Evolutionary conservation across 805 yeast genomes (phyloP), one percentile per base, ranked within the genome.

Genomic region (Pichia thaimueangensis): DNA sequence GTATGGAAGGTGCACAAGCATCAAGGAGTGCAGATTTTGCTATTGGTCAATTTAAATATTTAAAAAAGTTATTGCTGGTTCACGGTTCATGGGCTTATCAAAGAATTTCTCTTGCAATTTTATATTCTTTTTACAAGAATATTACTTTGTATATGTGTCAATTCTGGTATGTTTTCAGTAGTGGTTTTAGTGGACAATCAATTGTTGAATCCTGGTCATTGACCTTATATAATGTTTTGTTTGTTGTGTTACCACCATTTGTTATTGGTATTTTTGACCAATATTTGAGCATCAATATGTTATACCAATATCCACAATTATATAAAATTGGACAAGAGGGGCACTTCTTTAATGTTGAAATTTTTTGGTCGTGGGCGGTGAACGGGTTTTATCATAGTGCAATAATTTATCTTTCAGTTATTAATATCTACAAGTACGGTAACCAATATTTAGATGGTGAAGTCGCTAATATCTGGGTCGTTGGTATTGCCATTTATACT

Each of bases 1-100:
- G 99, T 51, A 83, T 88, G 91, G 99, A 93, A 67, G 99, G 99
- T 52, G 88, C 89, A 87, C 99, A 93, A 64, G 98, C 98, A 10
- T 97, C 98, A 0, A 76, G 99, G 61, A 82, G 95, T 61, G 97
- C 99, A 0, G 99, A 93, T 69, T 79, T 93, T 47, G 88, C 97
- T 1, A 87, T 94, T 62, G 97, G 96, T 0, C 97, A 93, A 61
- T 93, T 93, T 73, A 81, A 81, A 59, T 93, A 77, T 60, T 70
- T 93, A 65, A 78, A 80, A 55, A 88, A 86, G 59, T 65, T 93
- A 43, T 65, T 93, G 34, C 70, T 93, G 35, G 98, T 93, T 10
- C 99, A 93, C 62, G 99, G 99, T 2, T 68, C 96, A 8, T 93
- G 99, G 99, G 86, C 96, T 32, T 93, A 93, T 60, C 97, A 89